Evolutionary conservation across 2,329 filamentous ascomycete species (phyloP), one percentile per base, ranked within the genome.

Genomic region (Kalmusia sp.): DNA sequence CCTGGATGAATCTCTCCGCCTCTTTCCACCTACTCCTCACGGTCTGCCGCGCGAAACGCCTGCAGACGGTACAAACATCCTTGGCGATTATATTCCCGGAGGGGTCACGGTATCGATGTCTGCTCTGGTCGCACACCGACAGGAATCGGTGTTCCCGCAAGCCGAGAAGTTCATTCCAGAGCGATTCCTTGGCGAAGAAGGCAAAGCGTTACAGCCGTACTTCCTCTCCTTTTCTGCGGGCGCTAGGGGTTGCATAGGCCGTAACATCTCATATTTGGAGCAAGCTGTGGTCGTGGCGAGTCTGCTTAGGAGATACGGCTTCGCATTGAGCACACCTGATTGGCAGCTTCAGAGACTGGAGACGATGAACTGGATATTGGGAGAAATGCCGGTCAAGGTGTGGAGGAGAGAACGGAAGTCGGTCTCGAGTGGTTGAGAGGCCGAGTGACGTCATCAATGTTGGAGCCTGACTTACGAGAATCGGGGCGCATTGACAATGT

Each of bases 91-190:
- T 45, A 63, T 71, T 21, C 58, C 67, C 2, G 65, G 63, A 7
- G 65, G 65, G 7, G 57, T 65, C 5, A 57, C 70, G 12, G 54
- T 70, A 28, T 51, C 65, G 40, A 61, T 70, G 56, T 79, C 79
- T 6, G 78, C 82, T 7, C 83, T 82, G 58, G 79, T 82, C 2
- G 76, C 83, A 6, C 83, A 65, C 54, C 61, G 61, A 43, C 57
- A 67, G 4, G 56, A 64, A 19, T 51, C 52, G 2, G 62, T 66
- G 22, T 75, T 71, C 37, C 59, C 60, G 11, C 58, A 70, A 24
- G 64, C 72, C n/a, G 62, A 70, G 24, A 56, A 60, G 34, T 73
- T 65, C 30, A 61, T 69, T 30, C 72, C 73, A 0, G 73, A 74
- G 55, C 61, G 73, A n/a, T 76, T 67, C 65, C 56, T 79, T 4